These are phyloP conservation scores for Styphnolobium japonicum DNA, from an alignment of 306 rosid species.

Conservation along the genomic window DNA sequence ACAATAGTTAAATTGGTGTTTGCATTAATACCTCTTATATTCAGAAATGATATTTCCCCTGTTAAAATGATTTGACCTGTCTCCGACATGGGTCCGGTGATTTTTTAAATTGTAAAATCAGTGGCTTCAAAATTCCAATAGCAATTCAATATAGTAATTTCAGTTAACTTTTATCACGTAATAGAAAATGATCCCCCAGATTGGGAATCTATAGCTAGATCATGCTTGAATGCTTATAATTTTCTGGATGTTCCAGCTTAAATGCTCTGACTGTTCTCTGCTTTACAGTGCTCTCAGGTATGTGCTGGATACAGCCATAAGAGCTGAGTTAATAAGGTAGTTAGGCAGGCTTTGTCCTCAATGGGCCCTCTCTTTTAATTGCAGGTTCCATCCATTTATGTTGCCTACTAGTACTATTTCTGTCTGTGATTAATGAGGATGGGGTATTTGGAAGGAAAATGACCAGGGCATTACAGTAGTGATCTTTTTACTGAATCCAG, in stretches of 20 bases:
- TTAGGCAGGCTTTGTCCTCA: conserved; percentile 26
- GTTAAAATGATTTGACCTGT: conserved; percentile 19
- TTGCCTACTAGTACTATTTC: background rate
- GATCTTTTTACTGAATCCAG: background rate
- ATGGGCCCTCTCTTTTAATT: conserved; percentile 34
- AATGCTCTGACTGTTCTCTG: conserved; percentile 10
- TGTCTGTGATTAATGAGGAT: conserved; percentile 17
- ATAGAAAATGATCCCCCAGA: background rate
- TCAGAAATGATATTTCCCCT: conserved; percentile 23
- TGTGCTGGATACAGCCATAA: conserved; percentile 37
- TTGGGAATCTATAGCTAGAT: background rate
- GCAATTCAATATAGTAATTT: background rate
- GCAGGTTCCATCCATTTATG: conserved; percentile 17
- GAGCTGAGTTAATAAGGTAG: conserved; percentile 36
- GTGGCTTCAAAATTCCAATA: background rate
- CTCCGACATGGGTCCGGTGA: conserved; percentile 20
- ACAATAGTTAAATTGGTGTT: conserved; percentile 15
- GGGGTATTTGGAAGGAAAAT: conserved; percentile 13
- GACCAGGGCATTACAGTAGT: background rate
- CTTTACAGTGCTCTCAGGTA: background rate
- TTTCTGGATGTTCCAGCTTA: background rate
- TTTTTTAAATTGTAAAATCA: conserved; percentile 19
- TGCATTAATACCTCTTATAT: conserved; percentile 10
- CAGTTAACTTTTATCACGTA: background rate
- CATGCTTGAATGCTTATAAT: background rate